Percentiles rank a stretch among this genome's conserved stretches.
These are phyloP conservation scores for Harringtonia aguacate DNA, from an alignment of 2,329 filamentous ascomycete genomes.

Conservation along the genomic window DNA sequence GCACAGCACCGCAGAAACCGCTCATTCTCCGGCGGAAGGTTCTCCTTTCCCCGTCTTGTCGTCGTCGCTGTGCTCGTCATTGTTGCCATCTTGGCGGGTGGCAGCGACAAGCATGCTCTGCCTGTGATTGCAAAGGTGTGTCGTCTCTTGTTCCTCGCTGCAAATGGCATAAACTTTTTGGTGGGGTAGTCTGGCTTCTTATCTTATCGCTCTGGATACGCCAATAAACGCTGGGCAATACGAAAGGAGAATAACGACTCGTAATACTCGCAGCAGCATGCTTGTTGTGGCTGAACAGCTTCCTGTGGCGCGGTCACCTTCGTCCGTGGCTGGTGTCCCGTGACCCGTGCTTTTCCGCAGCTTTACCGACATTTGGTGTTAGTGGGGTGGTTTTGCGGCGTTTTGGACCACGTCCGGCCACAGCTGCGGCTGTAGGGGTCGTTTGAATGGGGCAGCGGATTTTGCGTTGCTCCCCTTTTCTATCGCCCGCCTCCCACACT, in stretches of 20 bases:
- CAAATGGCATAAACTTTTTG: conserved; percentile 2
- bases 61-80: conserved; percentile 33
- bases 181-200: conserved; percentile 1
- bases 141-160: background rate
- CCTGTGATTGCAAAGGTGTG: too few relatives aligned
- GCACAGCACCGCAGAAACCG: conserved; percentile 89
- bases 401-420: background rate
- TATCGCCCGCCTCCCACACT: conserved; percentile 1
- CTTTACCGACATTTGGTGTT: conserved; percentile 6
- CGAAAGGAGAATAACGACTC: too few relatives aligned
- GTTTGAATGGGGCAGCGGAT: background rate
- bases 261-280: too few relatives aligned
- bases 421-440: background rate
- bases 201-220: too few relatives aligned
- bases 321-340: background rate
- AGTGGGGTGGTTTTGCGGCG: conserved; percentile 1
- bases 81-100: background rate
- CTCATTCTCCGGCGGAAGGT: conserved; percentile 81
- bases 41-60: conserved; percentile 35
- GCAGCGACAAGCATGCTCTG: too few relatives aligned
- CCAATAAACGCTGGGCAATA: background rate
- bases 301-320: background rate
- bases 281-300: too few relatives aligned
- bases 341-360: conserved; percentile 8
- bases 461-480: background rate